phyloP scores from a whole-genome alignment of 2,329 filamentous ascomycete species.

The Madurella mycetomatis region DNA sequence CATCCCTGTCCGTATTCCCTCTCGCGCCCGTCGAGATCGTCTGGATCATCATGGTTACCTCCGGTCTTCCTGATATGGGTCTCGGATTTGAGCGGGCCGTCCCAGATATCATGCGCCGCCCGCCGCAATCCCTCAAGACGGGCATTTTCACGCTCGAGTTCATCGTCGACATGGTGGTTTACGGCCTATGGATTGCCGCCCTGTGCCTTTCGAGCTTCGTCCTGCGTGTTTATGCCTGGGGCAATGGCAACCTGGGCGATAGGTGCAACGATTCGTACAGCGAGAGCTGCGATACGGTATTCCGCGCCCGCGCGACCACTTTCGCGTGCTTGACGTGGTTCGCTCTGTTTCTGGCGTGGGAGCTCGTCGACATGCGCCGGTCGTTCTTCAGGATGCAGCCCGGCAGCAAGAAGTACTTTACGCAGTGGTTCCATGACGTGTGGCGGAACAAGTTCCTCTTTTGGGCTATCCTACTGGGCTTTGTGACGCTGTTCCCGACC shows the following conservation, averaged over 20 bases:
- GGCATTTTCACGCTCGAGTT: constrained; percentile 64
- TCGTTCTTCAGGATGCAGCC: constrained; percentile 65
- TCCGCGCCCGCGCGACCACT: constrained; percentile 64
- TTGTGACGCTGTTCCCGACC: constrained; percentile 56
- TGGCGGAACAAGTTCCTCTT: constrained; percentile 67
- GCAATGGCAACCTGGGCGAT: constrained; percentile 45
- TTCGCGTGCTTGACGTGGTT: constrained; percentile 67
- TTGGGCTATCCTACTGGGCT: constrained; percentile 57
- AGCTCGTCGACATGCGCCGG: constrained; percentile 66
- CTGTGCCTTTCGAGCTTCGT: constrained; percentile 60
- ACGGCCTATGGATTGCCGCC: constrained; percentile 59
- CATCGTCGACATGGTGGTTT: constrained; percentile 63
- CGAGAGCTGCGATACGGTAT: constrained; percentile 51
- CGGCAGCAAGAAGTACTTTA: constrained; percentile 44
- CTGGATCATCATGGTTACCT: constrained; percentile 73
- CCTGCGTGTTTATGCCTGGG: constrained; percentile 52
- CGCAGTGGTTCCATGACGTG: constrained; percentile 53
- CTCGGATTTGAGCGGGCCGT: constrained; percentile 66
- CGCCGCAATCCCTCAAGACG: constrained; percentile 56
- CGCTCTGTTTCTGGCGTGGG: constrained; percentile 66
- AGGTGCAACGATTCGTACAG: constrained; percentile 55
- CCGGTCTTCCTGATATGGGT: constrained; percentile 66
- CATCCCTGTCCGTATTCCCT: constrained; percentile 61
- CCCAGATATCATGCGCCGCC: constrained; percentile 62
- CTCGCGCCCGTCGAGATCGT: constrained; percentile 69